A percentile compares a stretch with the other conserved stretches of the same genome.
phyloP scores from a whole-genome alignment of 2,329 filamentous ascomycete genomes.

The Lecanicillium sp. region DNA sequence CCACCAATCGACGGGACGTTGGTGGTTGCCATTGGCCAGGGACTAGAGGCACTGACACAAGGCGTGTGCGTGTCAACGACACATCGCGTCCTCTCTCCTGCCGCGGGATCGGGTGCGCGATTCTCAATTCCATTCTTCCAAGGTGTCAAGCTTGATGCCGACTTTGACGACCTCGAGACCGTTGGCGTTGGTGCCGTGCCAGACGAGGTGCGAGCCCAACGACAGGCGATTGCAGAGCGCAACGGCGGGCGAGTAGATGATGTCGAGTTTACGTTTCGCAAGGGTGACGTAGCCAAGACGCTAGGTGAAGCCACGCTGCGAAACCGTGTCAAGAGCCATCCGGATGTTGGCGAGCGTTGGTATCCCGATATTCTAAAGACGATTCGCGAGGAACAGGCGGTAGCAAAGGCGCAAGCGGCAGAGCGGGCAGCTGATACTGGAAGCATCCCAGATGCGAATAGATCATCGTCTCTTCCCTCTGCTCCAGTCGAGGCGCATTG shows the following conservation, averaged over 20 bases:
- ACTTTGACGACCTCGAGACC: conserved; percentile 66
- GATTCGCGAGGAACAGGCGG: conserved; percentile 50
- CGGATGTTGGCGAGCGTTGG: conserved; percentile 77
- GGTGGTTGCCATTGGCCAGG: conserved; percentile 82
- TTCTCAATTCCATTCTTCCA: conserved; percentile 86
- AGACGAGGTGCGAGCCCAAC: conserved; percentile 51
- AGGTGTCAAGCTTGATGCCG: conserved; percentile 69
- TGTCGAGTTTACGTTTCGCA: conserved; percentile 79
- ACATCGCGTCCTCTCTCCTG: conserved; percentile 71
- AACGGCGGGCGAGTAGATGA: conserved; percentile 58
- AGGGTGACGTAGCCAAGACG: conserved; percentile 55
- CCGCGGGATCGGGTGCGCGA: conserved; percentile 59
- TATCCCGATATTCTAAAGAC: conserved; percentile 55
- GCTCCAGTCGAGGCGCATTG: conserved; percentile 24
- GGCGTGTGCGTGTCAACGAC: conserved; percentile 79
- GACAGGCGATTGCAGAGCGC: conserved; percentile 47
- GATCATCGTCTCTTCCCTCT: conserved; percentile 5
- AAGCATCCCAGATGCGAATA: conserved; percentile 11
- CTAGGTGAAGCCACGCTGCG: conserved; percentile 77
- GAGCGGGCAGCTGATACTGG: conserved; percentile 9
- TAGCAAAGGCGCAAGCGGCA: conserved; percentile 24
- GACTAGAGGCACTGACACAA: conserved; percentile 74
- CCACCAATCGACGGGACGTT: conserved; percentile 68
- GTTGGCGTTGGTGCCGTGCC: conserved; percentile 52
- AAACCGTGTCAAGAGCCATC: conserved; percentile 80